A percentile compares a stretch with the other conserved stretches of the same genome.
phyloP scores from a whole-genome alignment of 1,139 yeast species.

The Debaryomyces singareniensis region DNA sequence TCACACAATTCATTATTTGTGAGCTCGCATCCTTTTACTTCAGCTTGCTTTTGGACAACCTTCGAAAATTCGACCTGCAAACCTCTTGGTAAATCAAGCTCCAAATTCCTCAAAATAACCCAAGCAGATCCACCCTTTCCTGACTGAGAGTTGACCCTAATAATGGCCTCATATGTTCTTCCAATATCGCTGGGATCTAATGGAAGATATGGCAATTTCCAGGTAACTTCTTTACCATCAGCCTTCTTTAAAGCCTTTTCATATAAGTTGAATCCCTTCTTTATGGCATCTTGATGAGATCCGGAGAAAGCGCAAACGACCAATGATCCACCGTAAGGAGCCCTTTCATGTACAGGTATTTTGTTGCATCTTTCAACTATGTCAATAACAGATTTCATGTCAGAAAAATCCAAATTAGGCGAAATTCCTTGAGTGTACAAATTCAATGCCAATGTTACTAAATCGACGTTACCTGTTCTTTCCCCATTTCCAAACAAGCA shows the following conservation, averaged over 20 bases:
- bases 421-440: conserved; percentile 90
- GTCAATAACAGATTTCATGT: conserved; percentile 73
- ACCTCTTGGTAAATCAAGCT: conserved; percentile 86
- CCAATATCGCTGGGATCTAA: conserved; percentile 96
- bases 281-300: conserved; percentile 97
- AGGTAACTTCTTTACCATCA: conserved; percentile 31
- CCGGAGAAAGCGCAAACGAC: conserved; percentile 97
- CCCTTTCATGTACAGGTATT: conserved; percentile 87
- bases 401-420: conserved; percentile 84
- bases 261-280: conserved; percentile 79
- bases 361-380: conserved; percentile 91
- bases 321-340: conserved; percentile 94
- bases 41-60: conserved; percentile 78
- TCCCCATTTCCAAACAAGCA: conserved; percentile 97
- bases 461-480: conserved; percentile 96
- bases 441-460: conserved; percentile 87
- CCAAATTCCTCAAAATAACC: conserved; percentile 84
- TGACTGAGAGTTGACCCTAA: conserved; percentile 94
- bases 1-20: conserved; percentile 69
- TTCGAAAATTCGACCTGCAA: conserved; percentile 87
- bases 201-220: conserved; percentile 94
- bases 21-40: conserved; percentile 77
- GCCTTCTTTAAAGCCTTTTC: conserved; percentile 22
- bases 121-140: conserved; percentile 99
- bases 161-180: conserved; percentile 94